Evolutionary conservation across 257 asterid species (phyloP).

Genomic region (Scutellaria barbata): DNA sequence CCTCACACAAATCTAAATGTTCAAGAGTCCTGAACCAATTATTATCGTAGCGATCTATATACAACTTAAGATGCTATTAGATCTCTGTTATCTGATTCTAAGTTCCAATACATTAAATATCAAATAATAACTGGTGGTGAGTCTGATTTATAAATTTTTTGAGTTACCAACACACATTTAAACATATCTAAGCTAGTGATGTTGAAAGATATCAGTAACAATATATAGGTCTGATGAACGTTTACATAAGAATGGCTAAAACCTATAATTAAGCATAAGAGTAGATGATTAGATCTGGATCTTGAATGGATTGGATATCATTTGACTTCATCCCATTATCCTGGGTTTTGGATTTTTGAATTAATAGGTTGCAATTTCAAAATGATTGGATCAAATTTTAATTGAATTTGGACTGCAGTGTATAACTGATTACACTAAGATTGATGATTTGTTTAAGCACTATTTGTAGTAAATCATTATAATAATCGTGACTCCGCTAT

Average conservation of each 20-base stretch:
- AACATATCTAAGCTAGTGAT: not conserved
- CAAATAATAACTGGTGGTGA: not conserved
- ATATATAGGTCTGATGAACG: not conserved
- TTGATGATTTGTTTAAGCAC: not conserved
- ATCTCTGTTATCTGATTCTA: not conserved
- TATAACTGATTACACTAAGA: slow-evolving; percentile 15
- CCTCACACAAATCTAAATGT: not conserved
- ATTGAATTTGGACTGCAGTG: not conserved
- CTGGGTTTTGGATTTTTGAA: not conserved
- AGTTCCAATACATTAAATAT: not conserved
- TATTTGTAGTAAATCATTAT: not conserved
- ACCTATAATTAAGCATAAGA: not conserved
- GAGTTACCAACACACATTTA: not conserved
- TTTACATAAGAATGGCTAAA: not conserved
- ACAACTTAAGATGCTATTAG: not conserved
- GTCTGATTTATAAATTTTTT: not conserved
- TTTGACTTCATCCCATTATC: not conserved
- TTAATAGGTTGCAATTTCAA: not conserved
- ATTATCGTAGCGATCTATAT: not conserved
- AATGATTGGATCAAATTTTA: slow-evolving; percentile 10
- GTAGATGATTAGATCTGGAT: too few species aligned
- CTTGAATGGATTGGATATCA: too few species aligned
- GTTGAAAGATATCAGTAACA: not conserved
- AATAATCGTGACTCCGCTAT: not conserved
- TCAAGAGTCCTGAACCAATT: not conserved